Base-by-base conservation (phyloP, 1,284 basidiomycete genomes). In the Pyrrhoderma lamaoense region DNA sequence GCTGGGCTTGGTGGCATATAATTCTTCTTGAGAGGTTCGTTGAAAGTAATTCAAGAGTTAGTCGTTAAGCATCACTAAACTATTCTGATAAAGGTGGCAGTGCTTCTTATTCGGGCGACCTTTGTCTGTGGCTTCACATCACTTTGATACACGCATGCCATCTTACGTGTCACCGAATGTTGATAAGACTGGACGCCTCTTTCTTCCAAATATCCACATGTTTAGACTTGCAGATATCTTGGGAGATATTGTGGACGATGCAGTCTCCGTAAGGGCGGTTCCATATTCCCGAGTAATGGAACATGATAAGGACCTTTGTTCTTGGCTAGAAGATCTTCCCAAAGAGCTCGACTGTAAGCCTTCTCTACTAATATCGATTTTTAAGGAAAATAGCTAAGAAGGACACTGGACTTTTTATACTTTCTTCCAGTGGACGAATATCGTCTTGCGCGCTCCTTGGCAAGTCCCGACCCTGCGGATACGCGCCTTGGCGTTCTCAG, bases 1-100 rank as follows among this genome's bases (percentile, higher is more conserved):
- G 87, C 44, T 89, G 87, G 86, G 84, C 85, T 2, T 89, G 86
- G 86, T 89, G 87, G 87, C 85, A 89, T 65, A 82, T 87, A 56
- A 66, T 89, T 43, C 69, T 87, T 49, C 71, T 87, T 31, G 86
- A 89, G 67, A 73, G 86, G 81, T 84, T 45, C 47, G 75, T 65
- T 16, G 49, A 51, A 45, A 14, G 27, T 19, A 43, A 39, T 19
- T 36, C 19, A 4, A 27, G 44, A 42, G 43, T 19, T 50, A 45
- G 39, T 45, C 31, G 34, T 16, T 27, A 25, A 18, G 11, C 43
- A 9, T 48, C 37, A 14, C 14, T 43, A 21, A 25, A 35, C 23
- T 42, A 27, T 11, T 23, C 23, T 21, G 8, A 54, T 56, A 19
- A 57, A 86, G 84, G 56, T 89, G 87, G 87, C 85, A 89, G 64